Conservation (phyloP, 345 rosid genomes). For the Crucihimalaya himalaica region DNA sequence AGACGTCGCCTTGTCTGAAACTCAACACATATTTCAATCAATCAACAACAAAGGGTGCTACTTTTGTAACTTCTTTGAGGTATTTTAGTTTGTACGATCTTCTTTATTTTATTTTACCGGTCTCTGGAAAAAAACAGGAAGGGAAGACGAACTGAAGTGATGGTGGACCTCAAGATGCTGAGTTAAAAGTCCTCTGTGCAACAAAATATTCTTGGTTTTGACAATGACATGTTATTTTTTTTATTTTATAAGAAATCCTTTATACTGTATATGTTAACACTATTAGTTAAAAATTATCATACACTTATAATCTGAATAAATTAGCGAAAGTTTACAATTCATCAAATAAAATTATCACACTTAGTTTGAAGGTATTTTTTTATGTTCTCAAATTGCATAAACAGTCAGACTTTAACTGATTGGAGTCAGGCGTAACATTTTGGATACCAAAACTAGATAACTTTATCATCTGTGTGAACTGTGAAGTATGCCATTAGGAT, state of each 20-base stretch:
- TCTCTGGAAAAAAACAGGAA: not conserved
- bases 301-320: no score
- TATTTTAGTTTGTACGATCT: slow-evolving; percentile 18
- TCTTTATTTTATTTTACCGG: not conserved
- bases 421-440: no score
- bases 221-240: slow-evolving; percentile 11
- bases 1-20: slow-evolving; percentile 23
- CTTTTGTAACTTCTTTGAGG: slow-evolving; percentile 15
- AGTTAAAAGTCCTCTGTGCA: slow-evolving; percentile 13
- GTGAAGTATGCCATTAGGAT: not conserved
- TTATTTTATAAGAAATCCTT: no score
- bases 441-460: not conserved
- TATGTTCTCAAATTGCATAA: not conserved
- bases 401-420: no score
- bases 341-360: not conserved
- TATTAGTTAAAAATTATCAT: no score
- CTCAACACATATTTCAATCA: not conserved
- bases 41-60: not conserved
- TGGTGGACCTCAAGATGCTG: slow-evolving; percentile 28
- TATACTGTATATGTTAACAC: no score
- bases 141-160: slow-evolving; percentile 31
- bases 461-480: no score
- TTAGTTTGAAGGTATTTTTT: not conserved
- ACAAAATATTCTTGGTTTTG: slow-evolving; percentile 34
- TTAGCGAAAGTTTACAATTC: no score